Evolutionary conservation across 257 asterid genomes (phyloP), one percentile per base, ranked within the genome.

Genomic region (Salvia hispanica): DNA sequence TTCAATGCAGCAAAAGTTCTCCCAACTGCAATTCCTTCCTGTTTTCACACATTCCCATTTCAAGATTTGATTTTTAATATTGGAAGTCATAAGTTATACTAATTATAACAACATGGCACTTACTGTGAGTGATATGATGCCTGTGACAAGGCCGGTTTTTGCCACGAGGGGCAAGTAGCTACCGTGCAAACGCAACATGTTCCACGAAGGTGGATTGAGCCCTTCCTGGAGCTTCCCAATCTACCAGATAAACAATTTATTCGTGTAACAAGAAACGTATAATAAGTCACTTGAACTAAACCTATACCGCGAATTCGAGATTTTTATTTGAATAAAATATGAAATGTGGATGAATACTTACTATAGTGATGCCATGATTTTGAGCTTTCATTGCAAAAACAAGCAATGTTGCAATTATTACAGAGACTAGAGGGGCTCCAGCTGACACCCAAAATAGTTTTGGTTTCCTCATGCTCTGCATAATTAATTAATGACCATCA

Each of bases 1-100:
- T 89, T 92, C 67, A 92, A 61, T 50, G 95, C 96, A 36, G 96
- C 95, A 80, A 92, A 92, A 6, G 98, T 92, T 67, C 98, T 87
- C 60, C 98, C 98, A 31, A 92, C 96, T 1, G 98, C 96, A 60
- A 89, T 87, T 25, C 98, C 98, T 83, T 92, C 98, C 96, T 92
- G 86, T 51, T 40, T 40, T 8, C 43, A 6, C 43, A 39, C 9
- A 4, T 8, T 25, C 31, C 31, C 31, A 25, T 25, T 25, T 25
- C 31, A 25, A 25, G 31, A 25, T 25, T 40, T 8, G 9, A 40
- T 40, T 40, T 7, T 40, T 40, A 40, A 7, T 8, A 7, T 40
- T 40, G 3, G 8, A 40, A 3, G 8, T 34, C 4, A 34, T 2
- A 0, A 18, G 21, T 18, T 18, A 18, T 25, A 25, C n/a, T n/a